phyloP scores from a whole-genome alignment of 805 yeast genomes.

The Wickerhamomyces silvicola region DNA sequence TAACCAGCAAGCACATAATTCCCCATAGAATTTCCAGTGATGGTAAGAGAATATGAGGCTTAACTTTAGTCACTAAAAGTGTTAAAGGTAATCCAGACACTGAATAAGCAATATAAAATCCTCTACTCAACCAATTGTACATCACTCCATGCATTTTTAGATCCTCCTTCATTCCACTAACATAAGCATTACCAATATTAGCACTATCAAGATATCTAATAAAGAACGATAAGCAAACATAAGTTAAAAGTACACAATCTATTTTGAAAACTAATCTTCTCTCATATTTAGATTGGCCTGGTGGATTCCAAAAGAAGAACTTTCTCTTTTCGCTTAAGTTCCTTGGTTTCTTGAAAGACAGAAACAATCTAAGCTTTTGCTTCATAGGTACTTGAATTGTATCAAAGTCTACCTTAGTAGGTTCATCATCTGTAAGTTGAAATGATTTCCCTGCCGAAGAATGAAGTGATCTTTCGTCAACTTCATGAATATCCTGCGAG shows the following conservation, averaged over 20 bases:
- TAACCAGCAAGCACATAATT: neutral
- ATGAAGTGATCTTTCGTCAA: too few species aligned
- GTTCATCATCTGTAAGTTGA: too few species aligned
- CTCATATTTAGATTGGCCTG: conserved; percentile 10
- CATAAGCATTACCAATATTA: conserved; percentile 41
- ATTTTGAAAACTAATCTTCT: conserved; percentile 12
- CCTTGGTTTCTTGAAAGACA: too few species aligned
- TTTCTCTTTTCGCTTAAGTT: too few species aligned
- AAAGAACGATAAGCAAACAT: conserved; percentile 15
- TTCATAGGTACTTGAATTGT: too few species aligned
- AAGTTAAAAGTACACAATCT: conserved; percentile 9
- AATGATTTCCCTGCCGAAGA: too few species aligned
- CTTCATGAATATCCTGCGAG: too few species aligned
- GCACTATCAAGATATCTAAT: conserved; percentile 13
- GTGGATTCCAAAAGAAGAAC: conserved; percentile 18
- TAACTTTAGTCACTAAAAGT: neutral
- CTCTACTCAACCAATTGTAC: conserved; percentile 1
- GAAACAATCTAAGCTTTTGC: too few species aligned
- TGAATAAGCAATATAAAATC: neutral
- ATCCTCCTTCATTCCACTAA: conserved; percentile 43
- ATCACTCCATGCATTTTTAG: conserved; percentile 38
- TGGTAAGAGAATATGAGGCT: neutral
- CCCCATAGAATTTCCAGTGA: neutral
- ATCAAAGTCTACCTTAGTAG: too few species aligned
- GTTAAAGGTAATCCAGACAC: neutral